Evolutionary conservation across 495 filamentous ascomycete genomes (phyloP).

Genomic region (Penicillium samsonianum): DNA sequence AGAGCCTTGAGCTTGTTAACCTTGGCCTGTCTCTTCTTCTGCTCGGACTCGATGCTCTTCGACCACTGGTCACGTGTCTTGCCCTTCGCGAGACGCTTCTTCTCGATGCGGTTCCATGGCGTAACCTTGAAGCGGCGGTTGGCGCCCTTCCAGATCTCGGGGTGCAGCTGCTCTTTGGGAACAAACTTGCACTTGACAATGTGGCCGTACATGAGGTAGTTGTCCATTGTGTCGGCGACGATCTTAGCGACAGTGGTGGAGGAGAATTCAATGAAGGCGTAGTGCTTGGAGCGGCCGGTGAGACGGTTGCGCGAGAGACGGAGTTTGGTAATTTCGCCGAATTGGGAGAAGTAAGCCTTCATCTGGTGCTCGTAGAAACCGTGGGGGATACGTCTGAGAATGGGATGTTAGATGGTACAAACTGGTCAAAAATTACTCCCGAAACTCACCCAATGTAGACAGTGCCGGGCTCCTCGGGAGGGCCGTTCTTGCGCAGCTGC

Average conservation of each 20-base stretch:
- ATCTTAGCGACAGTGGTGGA: constrained; percentile 78
- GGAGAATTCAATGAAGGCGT: constrained; percentile 88
- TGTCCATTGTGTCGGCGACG: constrained; percentile 92
- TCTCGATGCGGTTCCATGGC: constrained; percentile 81
- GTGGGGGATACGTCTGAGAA: constrained; percentile 71
- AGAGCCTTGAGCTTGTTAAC: constrained; percentile 74
- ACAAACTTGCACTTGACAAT: constrained; percentile 84
- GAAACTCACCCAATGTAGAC: constrained; percentile 72
- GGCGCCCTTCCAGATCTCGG: constrained; percentile 80
- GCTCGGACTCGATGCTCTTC: constrained; percentile 67
- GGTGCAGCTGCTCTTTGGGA: constrained; percentile 72
- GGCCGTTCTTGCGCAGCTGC: constrained; percentile 44
- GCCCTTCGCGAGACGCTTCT: constrained; percentile 67
- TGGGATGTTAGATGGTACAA: constrained; percentile 19
- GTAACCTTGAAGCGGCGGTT: constrained; percentile 85
- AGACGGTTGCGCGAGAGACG: constrained; percentile 87
- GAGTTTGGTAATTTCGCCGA: constrained; percentile 78
- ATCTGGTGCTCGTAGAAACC: constrained; percentile 98
- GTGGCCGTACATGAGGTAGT: constrained; percentile 92
- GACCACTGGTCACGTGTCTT: constrained; percentile 74
- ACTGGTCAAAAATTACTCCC: background rate
- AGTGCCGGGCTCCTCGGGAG: constrained; percentile 64
- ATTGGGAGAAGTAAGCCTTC: constrained; percentile 91
- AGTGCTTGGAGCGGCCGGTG: constrained; percentile 87
- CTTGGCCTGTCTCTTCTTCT: constrained; percentile 63